phyloP scores from a whole-genome alignment of 345 rosid genomes.

The Combretum micranthum region DNA sequence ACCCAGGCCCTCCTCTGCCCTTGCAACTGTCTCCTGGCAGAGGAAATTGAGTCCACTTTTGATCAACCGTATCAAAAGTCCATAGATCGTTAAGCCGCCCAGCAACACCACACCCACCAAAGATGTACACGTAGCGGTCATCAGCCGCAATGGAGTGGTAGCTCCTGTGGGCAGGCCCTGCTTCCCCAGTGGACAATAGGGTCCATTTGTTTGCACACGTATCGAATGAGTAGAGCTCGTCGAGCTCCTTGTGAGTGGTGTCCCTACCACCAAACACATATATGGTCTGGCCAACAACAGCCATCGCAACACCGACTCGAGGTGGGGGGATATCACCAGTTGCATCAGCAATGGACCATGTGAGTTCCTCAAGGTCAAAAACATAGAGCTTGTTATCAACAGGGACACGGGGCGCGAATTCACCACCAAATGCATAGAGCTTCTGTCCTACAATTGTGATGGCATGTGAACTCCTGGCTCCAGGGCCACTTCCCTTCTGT shows the following conservation, averaged over 20 bases:
- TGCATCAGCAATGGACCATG: slow-evolving; percentile 57
- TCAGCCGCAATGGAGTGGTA: slow-evolving; percentile 63
- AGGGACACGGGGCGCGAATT: slow-evolving; percentile 74
- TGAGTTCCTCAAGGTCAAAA: slow-evolving; percentile 47
- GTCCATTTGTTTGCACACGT: slow-evolving; percentile 54
- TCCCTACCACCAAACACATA: slow-evolving; percentile 87
- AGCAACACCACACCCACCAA: slow-evolving; percentile 77
- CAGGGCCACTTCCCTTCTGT: slow-evolving; percentile 72
- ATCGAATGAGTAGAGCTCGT: slow-evolving; percentile 69
- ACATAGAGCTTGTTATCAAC: slow-evolving; percentile 74
- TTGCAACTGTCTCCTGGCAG: slow-evolving; percentile 47
- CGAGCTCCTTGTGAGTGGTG: slow-evolving; percentile 55
- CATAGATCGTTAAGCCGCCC: slow-evolving; percentile 85
- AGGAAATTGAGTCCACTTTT: slow-evolving; percentile 54
- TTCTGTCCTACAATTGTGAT: slow-evolving; percentile 53
- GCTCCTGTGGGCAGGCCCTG: slow-evolving; percentile 66
- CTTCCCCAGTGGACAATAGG: slow-evolving; percentile 44
- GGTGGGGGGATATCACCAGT: slow-evolving; percentile 79
- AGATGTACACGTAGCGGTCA: slow-evolving; percentile 49
- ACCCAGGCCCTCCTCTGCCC: slow-evolving; percentile 85
- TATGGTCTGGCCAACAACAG: slow-evolving; percentile 44
- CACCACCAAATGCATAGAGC: slow-evolving; percentile 80
- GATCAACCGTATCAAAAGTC: slow-evolving; percentile 54
- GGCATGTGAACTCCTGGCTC: slow-evolving; percentile 93
- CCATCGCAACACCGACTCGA: slow-evolving; percentile 87